A percentile compares a stretch with the other conserved stretches of the same genome.
These are phyloP conservation scores for Camelina neglecta DNA, from an alignment of 345 rosid genomes.

Conservation along the genomic window DNA sequence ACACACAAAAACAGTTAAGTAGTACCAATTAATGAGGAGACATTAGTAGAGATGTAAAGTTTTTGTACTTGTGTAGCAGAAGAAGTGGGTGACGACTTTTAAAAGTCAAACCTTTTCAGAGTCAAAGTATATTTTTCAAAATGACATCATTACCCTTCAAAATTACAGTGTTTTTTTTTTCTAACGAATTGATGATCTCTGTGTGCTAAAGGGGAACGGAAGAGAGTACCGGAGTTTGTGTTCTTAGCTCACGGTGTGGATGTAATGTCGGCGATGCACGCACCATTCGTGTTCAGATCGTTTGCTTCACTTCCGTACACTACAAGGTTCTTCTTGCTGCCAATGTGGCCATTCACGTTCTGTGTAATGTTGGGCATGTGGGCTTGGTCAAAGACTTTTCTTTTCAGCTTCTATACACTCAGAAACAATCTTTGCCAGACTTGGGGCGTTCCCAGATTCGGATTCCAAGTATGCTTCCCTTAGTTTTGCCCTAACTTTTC, in stretches of 20 bases:
- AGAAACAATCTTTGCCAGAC: constrained; percentile 72
- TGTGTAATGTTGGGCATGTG: constrained; percentile 63
- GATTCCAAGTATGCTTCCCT: constrained; percentile 69
- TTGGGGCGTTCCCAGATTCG: constrained; percentile 88
- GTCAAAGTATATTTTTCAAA: neutral
- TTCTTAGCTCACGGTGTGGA: constrained; percentile 96
- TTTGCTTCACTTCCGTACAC: constrained; percentile 64
- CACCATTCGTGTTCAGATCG: constrained; percentile 64
- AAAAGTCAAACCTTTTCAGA: constrained; percentile 11
- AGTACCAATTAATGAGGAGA: constrained; percentile 16
- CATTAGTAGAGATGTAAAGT: constrained; percentile 9
- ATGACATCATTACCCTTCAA: constrained; percentile 25
- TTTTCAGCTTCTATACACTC: constrained; percentile 60
- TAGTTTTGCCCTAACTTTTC: neutral
- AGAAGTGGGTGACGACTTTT: constrained; percentile 17
- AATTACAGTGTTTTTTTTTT: neutral
- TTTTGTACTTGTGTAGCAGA: constrained; percentile 7
- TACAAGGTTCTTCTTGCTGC: constrained; percentile 52
- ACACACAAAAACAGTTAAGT: constrained; percentile 5
- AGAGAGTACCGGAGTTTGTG: constrained; percentile 82
- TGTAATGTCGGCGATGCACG: constrained; percentile 64
- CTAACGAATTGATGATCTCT: neutral
- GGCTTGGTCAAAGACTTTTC: constrained; percentile 77
- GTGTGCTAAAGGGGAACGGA: constrained; percentile 47
- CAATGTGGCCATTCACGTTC: constrained; percentile 54